Conservation (phyloP, 1,284 basidiomycete genomes). For the Entoloma clypeatum region DNA sequence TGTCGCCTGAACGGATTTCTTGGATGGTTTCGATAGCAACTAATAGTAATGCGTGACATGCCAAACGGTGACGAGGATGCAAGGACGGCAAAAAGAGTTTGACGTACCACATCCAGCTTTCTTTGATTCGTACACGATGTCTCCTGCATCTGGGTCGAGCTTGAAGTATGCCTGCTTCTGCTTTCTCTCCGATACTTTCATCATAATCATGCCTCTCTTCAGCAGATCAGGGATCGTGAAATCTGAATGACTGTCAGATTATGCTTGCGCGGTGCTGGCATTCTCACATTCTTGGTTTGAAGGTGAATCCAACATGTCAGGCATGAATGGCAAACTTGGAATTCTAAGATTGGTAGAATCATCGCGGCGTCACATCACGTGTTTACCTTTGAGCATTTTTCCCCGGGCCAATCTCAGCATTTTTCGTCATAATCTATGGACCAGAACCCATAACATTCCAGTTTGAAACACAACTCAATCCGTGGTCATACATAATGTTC, state of each 20-base stretch:
- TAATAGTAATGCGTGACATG: constrained; percentile 24
- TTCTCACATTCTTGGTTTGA: too few relatives aligned
- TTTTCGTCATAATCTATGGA: too few relatives aligned
- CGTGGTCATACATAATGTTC: too few relatives aligned
- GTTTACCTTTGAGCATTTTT: too few relatives aligned
- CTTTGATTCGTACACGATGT: constrained; percentile 83
- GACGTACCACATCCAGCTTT: constrained; percentile 73
- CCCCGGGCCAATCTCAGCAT: too few relatives aligned
- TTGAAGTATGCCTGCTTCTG: constrained; percentile 73
- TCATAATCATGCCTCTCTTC: constrained; percentile 63
- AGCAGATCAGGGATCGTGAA: constrained; percentile 18
- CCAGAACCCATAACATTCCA: too few relatives aligned
- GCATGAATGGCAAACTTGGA: too few relatives aligned
- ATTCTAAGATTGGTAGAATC: too few relatives aligned
- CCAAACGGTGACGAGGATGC: not conserved
- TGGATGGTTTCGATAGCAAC: constrained; percentile 90
- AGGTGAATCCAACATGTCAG: too few relatives aligned
- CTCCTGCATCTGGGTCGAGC: constrained; percentile 76
- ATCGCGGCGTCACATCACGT: too few relatives aligned
- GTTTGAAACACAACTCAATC: too few relatives aligned
- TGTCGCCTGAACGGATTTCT: constrained; percentile 81
- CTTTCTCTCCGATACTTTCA: constrained; percentile 86
- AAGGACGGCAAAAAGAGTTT: not conserved
- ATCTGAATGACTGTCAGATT: constrained; percentile 11
- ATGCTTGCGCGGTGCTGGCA: too few relatives aligned